A percentile compares a stretch with the other conserved stretches of the same genome.
Evolutionary conservation across 176 grass and related monocot genomes (phyloP).

Genomic region (Stipa capillata): DNA sequence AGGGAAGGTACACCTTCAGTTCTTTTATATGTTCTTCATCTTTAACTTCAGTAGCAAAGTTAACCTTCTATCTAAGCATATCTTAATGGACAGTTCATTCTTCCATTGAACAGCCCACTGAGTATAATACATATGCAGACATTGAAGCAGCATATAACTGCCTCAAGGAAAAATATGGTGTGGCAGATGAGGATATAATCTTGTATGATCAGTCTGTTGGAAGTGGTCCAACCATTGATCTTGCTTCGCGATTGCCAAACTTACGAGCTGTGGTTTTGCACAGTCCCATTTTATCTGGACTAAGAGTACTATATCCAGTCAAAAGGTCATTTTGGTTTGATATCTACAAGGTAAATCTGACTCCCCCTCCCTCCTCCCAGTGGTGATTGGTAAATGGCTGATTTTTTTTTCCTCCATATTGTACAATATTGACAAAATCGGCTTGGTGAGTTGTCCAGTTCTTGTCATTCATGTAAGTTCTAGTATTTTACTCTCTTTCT

Average conservation of each 20-base stretch:
- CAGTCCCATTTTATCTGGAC: slow-evolving; percentile 81
- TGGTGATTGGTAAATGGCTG: slow-evolving; percentile 19
- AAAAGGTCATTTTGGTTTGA: slow-evolving; percentile 86
- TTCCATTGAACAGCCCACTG: slow-evolving; percentile 76
- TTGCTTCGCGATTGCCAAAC: slow-evolving; percentile 69
- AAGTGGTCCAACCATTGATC: slow-evolving; percentile 88
- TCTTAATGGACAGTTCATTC: slow-evolving; percentile 52
- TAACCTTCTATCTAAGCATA: slow-evolving; percentile 32
- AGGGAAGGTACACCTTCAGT: slow-evolving; percentile 94
- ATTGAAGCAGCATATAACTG: slow-evolving; percentile 89
- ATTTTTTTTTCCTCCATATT: slow-evolving; percentile 17
- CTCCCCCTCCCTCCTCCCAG: neutral
- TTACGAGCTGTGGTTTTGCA: slow-evolving; percentile 88
- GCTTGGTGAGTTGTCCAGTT: slow-evolving; percentile 71
- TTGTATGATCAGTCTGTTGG: slow-evolving; percentile 89
- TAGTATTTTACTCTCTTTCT: neutral
- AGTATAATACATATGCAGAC: slow-evolving; percentile 97
- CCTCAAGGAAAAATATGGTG: slow-evolving; percentile 80
- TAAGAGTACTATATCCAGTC: slow-evolving; percentile 86
- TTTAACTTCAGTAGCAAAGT: slow-evolving; percentile 7
- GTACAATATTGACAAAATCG: slow-evolving; percentile 83
- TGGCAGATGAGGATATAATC: slow-evolving; percentile 73
- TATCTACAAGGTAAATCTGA: slow-evolving; percentile 76
- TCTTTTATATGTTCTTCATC: slow-evolving; percentile 18
- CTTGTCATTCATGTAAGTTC: slow-evolving; percentile 86